Evolutionary conservation across 2,329 filamentous ascomycete species (phyloP), one percentile per base, ranked within the genome.

Genomic region (Ophiocordyceps sinensis): DNA sequence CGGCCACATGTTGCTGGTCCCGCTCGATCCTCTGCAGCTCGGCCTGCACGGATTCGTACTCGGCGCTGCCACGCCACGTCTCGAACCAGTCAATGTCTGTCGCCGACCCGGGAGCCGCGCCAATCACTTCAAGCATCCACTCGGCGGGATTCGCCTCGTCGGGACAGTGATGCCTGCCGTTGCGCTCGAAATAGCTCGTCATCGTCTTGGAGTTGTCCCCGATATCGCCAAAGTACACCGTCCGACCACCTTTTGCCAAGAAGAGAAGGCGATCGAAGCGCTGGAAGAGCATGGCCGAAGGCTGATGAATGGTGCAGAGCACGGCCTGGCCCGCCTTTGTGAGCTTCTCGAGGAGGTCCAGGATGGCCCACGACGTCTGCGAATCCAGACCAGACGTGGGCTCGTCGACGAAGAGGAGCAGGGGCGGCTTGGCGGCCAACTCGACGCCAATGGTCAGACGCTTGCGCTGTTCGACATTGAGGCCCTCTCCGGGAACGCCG

Each of bases 241-340:
- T 86, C 55, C 69, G 74, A 42, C 85, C 85, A 42, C 84, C 84
- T 53, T 75, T 79, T 29, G 79, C 78, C 14, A 91, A 66, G 65
- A 91, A 85, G 28, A 89, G 69, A 8, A 91, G 73, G 44, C 82
- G 75, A 53, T 91, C 85, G 56, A 91, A 95, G 44, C 85, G 82
- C 58, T 94, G 85, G 68, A 95, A 94, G 41, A 95, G 71, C 73
- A 94, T 87, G 29, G 88, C 87, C 13, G 85, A 93, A n/a, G 89
- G 89, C 61, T 96, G 89, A 59, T 96, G 89, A 45, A 95, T 95
- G 0, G 89, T 95, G 65, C 87, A 94, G n/a, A 95, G 77, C 61
- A 95, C 85, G 40, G 89, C 88, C 58, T 93, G 86, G 14, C 89
- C 88, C 47, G 79, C 82, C 59, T 89, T 83, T 52, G 86, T 86